These are phyloP conservation scores for button mushroom (Agaricus bisporus) DNA, from an alignment of 768 basidiomycete species.

Conservation along the genomic window DNA sequence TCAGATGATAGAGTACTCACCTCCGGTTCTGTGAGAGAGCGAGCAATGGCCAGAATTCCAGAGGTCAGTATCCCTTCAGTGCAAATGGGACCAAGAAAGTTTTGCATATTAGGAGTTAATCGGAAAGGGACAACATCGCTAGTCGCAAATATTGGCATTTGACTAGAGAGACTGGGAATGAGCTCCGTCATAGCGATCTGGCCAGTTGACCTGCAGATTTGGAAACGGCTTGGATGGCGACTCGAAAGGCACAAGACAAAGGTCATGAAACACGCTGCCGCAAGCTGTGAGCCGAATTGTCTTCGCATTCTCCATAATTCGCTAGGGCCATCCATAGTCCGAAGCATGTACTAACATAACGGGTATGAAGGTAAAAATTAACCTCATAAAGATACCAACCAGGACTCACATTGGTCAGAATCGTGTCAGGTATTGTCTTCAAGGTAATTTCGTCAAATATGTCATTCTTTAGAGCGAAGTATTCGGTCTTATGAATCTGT, in stretches of 20 bases:
- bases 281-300: conserved; percentile 89
- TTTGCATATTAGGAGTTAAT: conserved; percentile 93
- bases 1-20: conserved; percentile 30
- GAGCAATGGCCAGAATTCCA: conserved; percentile 85
- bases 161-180: conserved; percentile 55
- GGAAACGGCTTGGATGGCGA: conserved; percentile 79
- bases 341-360: conserved; percentile 74
- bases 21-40: conserved; percentile 88
- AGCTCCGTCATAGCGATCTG: conserved; percentile 91
- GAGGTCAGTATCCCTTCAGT: conserved; percentile 87
- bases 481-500: conserved; percentile 60
- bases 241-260: conserved; percentile 81
- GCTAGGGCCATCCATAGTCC: conserved; percentile 74
- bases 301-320: conserved; percentile 97
- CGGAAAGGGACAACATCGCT: conserved; percentile 94
- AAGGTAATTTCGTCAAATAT: conserved; percentile 80
- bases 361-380: not conserved
- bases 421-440: conserved; percentile 87
- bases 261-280: conserved; percentile 88
- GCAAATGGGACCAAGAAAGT: conserved; percentile 82
- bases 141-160: conserved; percentile 61
- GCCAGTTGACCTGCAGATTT: conserved; percentile 85
- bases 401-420: conserved; percentile 68
- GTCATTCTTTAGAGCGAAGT: conserved; percentile 70
- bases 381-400: not conserved